Evolutionary conservation across 306 rosid species (phyloP).

Genomic region (Sphenostylis stenocarpa): DNA sequence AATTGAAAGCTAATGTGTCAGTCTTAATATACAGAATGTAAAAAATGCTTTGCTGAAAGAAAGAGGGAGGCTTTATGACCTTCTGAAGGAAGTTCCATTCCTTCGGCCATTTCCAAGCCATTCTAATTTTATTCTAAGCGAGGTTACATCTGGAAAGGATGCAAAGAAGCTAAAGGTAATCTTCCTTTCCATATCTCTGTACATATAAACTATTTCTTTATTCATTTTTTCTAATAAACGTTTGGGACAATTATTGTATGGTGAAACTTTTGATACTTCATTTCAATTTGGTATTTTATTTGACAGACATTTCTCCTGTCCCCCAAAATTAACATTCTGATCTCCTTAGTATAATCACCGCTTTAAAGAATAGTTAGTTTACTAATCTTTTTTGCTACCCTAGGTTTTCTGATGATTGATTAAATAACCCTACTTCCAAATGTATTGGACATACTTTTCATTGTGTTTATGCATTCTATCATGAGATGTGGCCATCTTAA

Average conservation of each 20-base stretch:
- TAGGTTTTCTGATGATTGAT: neutral
- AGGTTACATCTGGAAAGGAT: slow-evolving; percentile 76
- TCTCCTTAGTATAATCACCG: neutral
- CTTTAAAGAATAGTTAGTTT: neutral
- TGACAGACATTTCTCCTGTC: neutral
- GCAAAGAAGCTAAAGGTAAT: slow-evolving; percentile 90
- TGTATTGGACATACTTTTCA: neutral
- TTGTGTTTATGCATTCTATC: neutral
- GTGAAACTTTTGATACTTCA: neutral
- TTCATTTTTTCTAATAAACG: neutral
- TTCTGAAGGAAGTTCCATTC: slow-evolving; percentile 72
- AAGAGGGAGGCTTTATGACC: slow-evolving; percentile 71
- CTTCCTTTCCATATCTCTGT: slow-evolving; percentile 15
- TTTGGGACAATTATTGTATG: neutral
- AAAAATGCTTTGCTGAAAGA: slow-evolving; percentile 80
- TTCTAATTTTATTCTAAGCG: slow-evolving; percentile 95
- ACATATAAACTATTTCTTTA: neutral
- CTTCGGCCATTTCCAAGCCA: slow-evolving; percentile 82
- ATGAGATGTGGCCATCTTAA: neutral
- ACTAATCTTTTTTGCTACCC: neutral
- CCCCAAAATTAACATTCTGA: neutral
- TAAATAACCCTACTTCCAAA: neutral
- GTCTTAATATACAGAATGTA: slow-evolving; percentile 59
- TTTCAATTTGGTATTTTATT: slow-evolving; percentile 3
- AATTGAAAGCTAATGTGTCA: slow-evolving; percentile 32